phyloP scores from a whole-genome alignment of 768 basidiomycete species.

The Panaeolus cyanescens region DNA sequence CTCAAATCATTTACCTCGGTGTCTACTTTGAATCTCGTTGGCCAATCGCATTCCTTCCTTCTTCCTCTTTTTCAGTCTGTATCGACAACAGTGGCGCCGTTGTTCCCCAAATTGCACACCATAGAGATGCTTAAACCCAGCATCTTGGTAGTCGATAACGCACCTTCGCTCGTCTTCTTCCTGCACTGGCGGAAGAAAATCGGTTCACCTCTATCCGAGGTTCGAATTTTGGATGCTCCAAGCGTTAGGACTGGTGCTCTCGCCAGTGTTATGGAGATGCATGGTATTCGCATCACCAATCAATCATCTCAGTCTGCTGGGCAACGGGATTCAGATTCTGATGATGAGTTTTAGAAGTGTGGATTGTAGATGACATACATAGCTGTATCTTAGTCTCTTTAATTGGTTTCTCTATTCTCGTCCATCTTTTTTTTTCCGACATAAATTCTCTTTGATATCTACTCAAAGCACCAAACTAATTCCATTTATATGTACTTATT shows the following conservation, averaged over 20 bases:
- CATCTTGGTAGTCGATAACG: too few species aligned
- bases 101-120: background rate
- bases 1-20: constrained; percentile 20
- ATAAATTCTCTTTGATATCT: too few species aligned
- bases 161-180: background rate
- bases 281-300: background rate
- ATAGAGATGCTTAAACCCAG: background rate
- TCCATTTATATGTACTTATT: too few species aligned
- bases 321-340: background rate
- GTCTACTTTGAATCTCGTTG: constrained; percentile 17
- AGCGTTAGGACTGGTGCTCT: background rate
- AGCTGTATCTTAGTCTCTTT: too few species aligned
- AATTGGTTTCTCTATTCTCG: too few species aligned
- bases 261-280: background rate
- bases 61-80: constrained; percentile 17
- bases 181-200: background rate
- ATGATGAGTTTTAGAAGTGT: background rate
- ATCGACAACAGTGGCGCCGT: background rate
- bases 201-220: background rate
- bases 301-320: background rate
- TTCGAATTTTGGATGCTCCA: background rate
- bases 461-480: too few species aligned
- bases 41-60: constrained; percentile 16
- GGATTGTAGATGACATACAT: too few species aligned
- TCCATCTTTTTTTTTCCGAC: too few species aligned